Evolutionary conservation across 2,329 filamentous ascomycete species (phyloP).

Genomic region (Leptographium lundbergii): DNA sequence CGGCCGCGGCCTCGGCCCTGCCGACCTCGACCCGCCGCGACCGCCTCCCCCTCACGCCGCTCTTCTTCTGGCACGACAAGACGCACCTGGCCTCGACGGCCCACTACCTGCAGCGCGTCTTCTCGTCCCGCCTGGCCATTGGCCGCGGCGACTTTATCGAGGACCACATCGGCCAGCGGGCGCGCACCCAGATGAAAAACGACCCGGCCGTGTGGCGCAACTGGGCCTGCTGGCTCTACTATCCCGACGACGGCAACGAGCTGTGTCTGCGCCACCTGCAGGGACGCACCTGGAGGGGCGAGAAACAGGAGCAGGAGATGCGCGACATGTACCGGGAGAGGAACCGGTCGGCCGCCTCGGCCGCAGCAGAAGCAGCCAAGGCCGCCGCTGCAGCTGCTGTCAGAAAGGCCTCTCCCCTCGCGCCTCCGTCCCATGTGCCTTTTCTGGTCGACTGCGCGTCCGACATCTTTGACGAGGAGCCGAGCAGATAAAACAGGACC

Average conservation of each 20-base stretch:
- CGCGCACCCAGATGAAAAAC: conserved; percentile 43
- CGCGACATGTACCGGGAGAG: conserved; percentile 6
- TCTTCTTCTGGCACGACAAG: conserved; percentile 49
- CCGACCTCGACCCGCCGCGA: too few relatives aligned
- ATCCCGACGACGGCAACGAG: conserved; percentile 29
- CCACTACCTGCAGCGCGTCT: conserved; percentile 38
- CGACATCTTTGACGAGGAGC: neutral
- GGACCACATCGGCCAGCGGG: conserved; percentile 41
- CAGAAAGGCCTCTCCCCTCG: neutral
- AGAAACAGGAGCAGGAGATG: conserved; percentile 16
- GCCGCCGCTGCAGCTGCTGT: neutral
- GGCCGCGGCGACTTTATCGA: conserved; percentile 42
- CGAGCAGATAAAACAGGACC: neutral
- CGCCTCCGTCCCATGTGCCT: neutral
- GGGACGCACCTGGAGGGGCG: conserved; percentile 36
- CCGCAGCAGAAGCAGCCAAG: conserved; percentile 1
- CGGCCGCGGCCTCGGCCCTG: neutral
- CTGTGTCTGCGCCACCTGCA: conserved; percentile 37
- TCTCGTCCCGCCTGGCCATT: conserved; percentile 35
- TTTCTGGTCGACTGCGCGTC: neutral
- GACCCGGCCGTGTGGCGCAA: conserved; percentile 32
- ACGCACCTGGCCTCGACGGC: conserved; percentile 35
- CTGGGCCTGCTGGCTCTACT: conserved; percentile 45
- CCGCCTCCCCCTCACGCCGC: conserved; percentile 34
- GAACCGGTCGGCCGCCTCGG: conserved; percentile 5